These are phyloP conservation scores for Clitocybe nebularis DNA, from an alignment of 1,284 basidiomycete species.

Conservation along the genomic window DNA sequence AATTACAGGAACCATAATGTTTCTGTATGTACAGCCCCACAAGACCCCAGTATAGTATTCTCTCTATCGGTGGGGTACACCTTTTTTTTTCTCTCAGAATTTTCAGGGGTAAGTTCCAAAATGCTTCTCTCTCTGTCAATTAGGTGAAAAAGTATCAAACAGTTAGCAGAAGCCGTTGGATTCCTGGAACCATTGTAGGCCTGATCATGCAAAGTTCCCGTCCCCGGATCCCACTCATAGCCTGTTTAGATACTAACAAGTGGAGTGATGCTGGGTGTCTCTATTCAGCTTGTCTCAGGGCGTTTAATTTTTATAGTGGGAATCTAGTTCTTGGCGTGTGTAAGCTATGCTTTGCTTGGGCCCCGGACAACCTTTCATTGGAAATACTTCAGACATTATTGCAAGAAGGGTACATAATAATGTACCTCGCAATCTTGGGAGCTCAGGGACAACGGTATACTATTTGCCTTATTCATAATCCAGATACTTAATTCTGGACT, in stretches of 20 bases:
- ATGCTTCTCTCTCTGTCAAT: no score
- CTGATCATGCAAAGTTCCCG: background rate
- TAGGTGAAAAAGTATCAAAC: background rate
- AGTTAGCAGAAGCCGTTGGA: conserved; percentile 9
- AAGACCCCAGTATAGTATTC: background rate
- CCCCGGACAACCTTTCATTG: background rate
- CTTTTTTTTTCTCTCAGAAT: conserved; percentile 8
- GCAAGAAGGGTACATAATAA: background rate
- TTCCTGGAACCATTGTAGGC: conserved; percentile 6
- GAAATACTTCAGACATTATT: background rate
- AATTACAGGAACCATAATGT: conserved; percentile 5
- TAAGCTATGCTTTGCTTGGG: background rate
- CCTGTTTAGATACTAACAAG: background rate
- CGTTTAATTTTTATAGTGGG: background rate
- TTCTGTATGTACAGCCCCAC: conserved; percentile 6
- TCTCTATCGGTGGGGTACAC: conserved; percentile 5
- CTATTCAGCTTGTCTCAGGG: background rate
- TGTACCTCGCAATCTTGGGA: background rate
- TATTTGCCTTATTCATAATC: background rate
- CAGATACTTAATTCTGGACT: background rate
- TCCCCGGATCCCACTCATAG: background rate
- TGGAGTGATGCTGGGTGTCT: background rate
- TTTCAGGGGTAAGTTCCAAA: conserved; percentile 1
- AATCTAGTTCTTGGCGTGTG: background rate
- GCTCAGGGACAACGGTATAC: background rate